Evolutionary conservation across 352 stramenopile genomes (phyloP).

Genomic region (Globisporangium acanthophoron): DNA sequence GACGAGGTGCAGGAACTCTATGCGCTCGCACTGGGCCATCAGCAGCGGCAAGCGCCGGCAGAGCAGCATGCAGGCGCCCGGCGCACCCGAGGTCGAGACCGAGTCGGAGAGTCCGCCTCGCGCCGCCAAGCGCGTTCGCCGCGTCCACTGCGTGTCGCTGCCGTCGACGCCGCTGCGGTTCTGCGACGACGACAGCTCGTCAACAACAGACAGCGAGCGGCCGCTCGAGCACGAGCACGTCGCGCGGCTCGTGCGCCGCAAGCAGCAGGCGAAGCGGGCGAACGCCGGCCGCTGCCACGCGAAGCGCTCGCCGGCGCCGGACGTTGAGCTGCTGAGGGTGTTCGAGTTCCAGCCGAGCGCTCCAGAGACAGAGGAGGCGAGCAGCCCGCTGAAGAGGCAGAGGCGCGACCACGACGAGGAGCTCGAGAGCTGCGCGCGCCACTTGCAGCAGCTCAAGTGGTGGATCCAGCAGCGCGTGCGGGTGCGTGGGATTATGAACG

Average conservation of each 20-base stretch:
- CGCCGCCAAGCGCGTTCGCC: not conserved
- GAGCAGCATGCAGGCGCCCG: not conserved
- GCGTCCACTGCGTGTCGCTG: conserved; percentile 2
- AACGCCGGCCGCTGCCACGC: not conserved
- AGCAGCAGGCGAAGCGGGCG: conserved; percentile 6
- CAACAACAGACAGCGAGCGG: not conserved
- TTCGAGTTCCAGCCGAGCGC: conserved; percentile 9
- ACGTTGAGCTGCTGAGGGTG: not conserved
- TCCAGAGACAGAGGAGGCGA: not conserved
- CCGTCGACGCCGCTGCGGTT: not conserved
- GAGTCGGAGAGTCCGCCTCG: not conserved
- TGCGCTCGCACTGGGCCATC: no score
- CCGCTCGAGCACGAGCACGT: conserved; percentile 1
- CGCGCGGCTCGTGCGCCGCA: conserved; percentile 7
- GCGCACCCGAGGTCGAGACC: not conserved
- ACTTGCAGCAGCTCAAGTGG: conserved; percentile 7
- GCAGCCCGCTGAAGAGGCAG: not conserved
- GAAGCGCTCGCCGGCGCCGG: not conserved
- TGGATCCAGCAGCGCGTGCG: conserved; percentile 7
- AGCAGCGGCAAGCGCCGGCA: no score
- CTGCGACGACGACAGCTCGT: not conserved
- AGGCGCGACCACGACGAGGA: not conserved
- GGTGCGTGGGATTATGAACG: not conserved
- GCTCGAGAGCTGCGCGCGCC: not conserved
- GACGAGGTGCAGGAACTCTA: no score